Evolutionary conservation across 768 basidiomycete genomes (phyloP).

Genomic region (Termitomyces sp.): DNA sequence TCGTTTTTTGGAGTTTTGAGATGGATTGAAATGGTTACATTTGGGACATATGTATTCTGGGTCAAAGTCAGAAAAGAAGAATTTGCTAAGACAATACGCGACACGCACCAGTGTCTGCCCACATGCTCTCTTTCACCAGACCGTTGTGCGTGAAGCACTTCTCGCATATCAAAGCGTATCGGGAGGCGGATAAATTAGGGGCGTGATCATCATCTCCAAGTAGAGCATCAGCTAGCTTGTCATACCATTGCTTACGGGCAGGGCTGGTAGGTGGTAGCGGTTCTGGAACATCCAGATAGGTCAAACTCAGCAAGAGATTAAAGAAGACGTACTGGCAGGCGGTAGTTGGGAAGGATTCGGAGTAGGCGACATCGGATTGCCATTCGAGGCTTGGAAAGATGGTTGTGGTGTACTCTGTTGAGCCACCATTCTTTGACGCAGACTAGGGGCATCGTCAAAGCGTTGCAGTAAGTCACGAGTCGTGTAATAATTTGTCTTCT

Average conservation of each 20-base stretch:
- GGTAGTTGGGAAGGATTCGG: slow-evolving; percentile 6
- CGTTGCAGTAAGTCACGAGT: slow-evolving; percentile 87
- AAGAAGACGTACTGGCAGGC: slow-evolving; percentile 5
- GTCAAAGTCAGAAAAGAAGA: background rate
- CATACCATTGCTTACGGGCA: slow-evolving; percentile 76
- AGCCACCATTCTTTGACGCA: slow-evolving; percentile 34
- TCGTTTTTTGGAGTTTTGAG: slow-evolving; percentile 31
- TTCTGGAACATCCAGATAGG: background rate
- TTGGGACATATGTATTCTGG: slow-evolving; percentile 84
- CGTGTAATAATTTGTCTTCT: slow-evolving; percentile 93
- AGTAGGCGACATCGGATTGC: slow-evolving; percentile 3
- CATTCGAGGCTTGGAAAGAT: slow-evolving; percentile 21
- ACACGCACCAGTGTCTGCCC: slow-evolving; percentile 76
- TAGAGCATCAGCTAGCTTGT: slow-evolving; percentile 82
- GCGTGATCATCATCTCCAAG: slow-evolving; percentile 69
- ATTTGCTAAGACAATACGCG: background rate
- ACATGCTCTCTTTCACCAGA: slow-evolving; percentile 75
- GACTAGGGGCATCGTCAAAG: slow-evolving; percentile 66
- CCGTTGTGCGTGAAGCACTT: slow-evolving; percentile 89
- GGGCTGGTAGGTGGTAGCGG: slow-evolving; percentile 32
- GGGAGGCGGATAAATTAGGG: slow-evolving; percentile 38
- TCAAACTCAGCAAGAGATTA: background rate
- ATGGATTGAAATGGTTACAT: slow-evolving; percentile 78
- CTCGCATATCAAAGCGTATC: slow-evolving; percentile 85
- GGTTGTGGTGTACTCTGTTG: slow-evolving; percentile 21